Base-by-base conservation (phyloP, 768 basidiomycete species). In the Macrocybe gigantea region DNA sequence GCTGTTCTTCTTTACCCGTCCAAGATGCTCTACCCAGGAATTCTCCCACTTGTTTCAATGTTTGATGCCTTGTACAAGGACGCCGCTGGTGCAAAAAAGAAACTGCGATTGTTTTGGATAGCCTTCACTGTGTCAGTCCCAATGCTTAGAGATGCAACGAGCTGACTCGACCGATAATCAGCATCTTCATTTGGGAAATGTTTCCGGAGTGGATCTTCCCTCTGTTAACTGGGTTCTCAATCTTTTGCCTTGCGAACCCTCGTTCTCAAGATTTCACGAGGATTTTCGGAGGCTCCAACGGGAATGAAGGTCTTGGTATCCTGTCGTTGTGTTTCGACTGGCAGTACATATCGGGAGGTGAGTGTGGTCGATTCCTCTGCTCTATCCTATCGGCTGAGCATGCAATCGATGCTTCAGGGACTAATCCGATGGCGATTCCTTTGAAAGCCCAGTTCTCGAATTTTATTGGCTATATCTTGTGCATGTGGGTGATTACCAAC, bases 301-400 rank as follows among this genome's bases (percentile, higher is more conserved):
- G 74, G 15, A 85, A 85, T 52, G 83, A 85, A 54, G 83, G 81
- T 2, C 72, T 85, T 29, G 82, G 82, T 0, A 53, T 84, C 32
- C 50, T 81, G 33, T 75, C 74, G 6, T 50, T 85, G 37, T 76
- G 77, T 48, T 72, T 85, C 44, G 83, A 85, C 54, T 85, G 79
- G 79, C 77, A 79, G 53, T 79, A 79, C 53, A 69, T 70, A 59
- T 52, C 66, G 3, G 60, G 62, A 6, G 64, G 63, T 57, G 55
- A 64, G 49, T 54, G 65, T 61, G 63, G 73, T 50, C 52, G 67
- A 22, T 22, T 45, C 14, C 62, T 0, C 53, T 70, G 15, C 72
- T 61, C 48, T 77, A 77, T 11, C 78, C 78, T 0, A 32, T 44
- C 42, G 6, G 32, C 29, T 22, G 22, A 22, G 1, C 1, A 22